Percentiles rank a stretch among this genome's conserved stretches.
Evolutionary conservation across 768 basidiomycete genomes (phyloP).

Genomic region (Auriculariales sp.): DNA sequence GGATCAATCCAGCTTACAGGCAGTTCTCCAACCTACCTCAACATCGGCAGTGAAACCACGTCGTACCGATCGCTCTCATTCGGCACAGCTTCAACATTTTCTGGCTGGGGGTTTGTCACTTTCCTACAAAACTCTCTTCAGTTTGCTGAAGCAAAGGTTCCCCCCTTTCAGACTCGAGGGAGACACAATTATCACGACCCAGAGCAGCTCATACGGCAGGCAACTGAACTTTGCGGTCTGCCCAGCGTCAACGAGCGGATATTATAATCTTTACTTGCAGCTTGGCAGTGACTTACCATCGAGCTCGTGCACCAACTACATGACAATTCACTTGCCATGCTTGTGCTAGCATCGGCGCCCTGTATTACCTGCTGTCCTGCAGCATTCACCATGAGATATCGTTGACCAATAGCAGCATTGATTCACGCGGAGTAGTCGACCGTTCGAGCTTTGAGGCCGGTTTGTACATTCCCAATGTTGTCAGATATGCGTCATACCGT

Average conservation of each 20-base stretch:
- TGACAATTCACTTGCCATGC: slow-evolving; percentile 18
- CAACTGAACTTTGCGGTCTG: slow-evolving; percentile 45
- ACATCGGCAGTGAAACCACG: slow-evolving; percentile 27
- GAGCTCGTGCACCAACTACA: slow-evolving; percentile 14
- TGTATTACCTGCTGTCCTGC: too few relatives aligned
- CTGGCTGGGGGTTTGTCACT: slow-evolving; percentile 25
- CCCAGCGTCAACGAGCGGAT: slow-evolving; percentile 23
- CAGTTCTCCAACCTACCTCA: slow-evolving; percentile 26
- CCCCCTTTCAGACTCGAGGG: slow-evolving; percentile 25
- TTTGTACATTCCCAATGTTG: too few relatives aligned
- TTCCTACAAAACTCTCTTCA: background rate
- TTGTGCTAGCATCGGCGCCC: slow-evolving; percentile 9
- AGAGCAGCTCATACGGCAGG: slow-evolving; percentile 20
- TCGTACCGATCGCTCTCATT: slow-evolving; percentile 36
- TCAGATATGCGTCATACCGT: background rate
- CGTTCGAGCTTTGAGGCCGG: too few relatives aligned
- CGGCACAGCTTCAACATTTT: slow-evolving; percentile 30
- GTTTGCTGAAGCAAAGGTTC: background rate
- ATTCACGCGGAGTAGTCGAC: too few relatives aligned
- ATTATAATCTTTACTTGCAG: slow-evolving; percentile 36
- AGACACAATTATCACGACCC: slow-evolving; percentile 35
- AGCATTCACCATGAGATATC: too few relatives aligned
- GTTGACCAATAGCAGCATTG: too few relatives aligned
- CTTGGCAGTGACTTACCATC: slow-evolving; percentile 32
- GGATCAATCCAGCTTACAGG: slow-evolving; percentile 33